These are phyloP conservation scores for Colletotrichum siamense DNA, from an alignment of 2,329 filamentous ascomycete genomes.

Conservation along the genomic window DNA sequence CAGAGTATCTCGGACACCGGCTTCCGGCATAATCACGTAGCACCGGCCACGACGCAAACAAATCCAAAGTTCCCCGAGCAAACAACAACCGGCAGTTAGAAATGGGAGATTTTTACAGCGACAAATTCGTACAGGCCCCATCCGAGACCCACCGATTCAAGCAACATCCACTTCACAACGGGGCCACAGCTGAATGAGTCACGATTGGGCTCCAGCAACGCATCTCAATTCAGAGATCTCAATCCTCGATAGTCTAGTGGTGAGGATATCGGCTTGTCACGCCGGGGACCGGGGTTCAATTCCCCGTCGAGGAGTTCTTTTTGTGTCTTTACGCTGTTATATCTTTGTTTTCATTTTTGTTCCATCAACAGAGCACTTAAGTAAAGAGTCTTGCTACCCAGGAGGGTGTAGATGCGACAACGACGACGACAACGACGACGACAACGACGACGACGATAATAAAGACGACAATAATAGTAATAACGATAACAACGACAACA, in stretches of 20 bases:
- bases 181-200: not conserved
- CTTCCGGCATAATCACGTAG: not conserved
- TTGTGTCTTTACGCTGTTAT: not conserved
- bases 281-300: constrained; percentile 9
- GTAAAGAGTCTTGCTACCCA: no score
- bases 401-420: no score
- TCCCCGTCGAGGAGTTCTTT: not conserved
- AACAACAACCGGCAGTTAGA: not conserved
- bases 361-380: no score
- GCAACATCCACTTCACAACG: not conserved
- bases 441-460: no score
- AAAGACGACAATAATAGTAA: no score
- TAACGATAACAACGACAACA: no score
- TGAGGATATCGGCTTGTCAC: constrained; percentile 17
- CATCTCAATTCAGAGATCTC: not conserved
- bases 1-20: not conserved
- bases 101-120: not conserved
- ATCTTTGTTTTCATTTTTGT: no score
- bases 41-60: not conserved
- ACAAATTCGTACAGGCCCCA: not conserved
- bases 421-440: no score
- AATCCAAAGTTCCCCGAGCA: not conserved
- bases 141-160: not conserved
- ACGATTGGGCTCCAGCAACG: not conserved
- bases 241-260: constrained; percentile 7